These are phyloP conservation scores for Talaromyces liani DNA, from an alignment of 495 filamentous ascomycete species.

Conservation along the genomic window DNA sequence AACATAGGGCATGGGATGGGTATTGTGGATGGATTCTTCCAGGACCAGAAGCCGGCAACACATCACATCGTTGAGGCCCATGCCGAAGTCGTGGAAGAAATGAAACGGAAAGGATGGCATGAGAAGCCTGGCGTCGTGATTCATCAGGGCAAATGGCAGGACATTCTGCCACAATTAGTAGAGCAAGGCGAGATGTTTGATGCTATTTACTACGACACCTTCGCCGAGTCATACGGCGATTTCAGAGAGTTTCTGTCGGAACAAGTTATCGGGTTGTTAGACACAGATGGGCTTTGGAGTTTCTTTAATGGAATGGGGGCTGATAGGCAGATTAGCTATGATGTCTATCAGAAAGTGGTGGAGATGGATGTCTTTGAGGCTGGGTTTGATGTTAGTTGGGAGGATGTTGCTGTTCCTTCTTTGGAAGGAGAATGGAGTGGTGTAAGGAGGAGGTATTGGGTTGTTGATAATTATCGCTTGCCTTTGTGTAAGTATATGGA, in stretches of 20 bases:
- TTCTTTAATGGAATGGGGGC: constrained; percentile 97
- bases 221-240: constrained; percentile 84
- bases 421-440: constrained; percentile 72
- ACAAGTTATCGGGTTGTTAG: constrained; percentile 70
- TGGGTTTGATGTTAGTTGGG: constrained; percentile 85
- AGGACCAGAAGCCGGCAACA: constrained; percentile 49
- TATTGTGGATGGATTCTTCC: constrained; percentile 83
- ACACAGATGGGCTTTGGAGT: constrained; percentile 66
- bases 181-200: constrained; percentile 69
- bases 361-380: constrained; percentile 91
- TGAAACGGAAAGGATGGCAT: constrained; percentile 56
- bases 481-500: constrained; percentile 44
- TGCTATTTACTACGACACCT: constrained; percentile 96
- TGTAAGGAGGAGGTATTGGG: constrained; percentile 82
- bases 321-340: constrained; percentile 85
- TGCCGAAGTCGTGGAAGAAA: constrained; percentile 65
- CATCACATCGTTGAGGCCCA: constrained; percentile 96
- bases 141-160: constrained; percentile 77
- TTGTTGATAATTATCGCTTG: constrained; percentile 64
- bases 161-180: constrained; percentile 64
- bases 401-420: constrained; percentile 63
- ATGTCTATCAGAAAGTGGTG: constrained; percentile 87
- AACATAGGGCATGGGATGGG: constrained; percentile 97
- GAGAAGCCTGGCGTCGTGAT: constrained; percentile 56
- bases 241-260: constrained; percentile 85